Percentiles rank a stretch among this genome's conserved stretches.
phyloP scores from a whole-genome alignment of 1,139 yeast species.

The Pichia sp. region DNA sequence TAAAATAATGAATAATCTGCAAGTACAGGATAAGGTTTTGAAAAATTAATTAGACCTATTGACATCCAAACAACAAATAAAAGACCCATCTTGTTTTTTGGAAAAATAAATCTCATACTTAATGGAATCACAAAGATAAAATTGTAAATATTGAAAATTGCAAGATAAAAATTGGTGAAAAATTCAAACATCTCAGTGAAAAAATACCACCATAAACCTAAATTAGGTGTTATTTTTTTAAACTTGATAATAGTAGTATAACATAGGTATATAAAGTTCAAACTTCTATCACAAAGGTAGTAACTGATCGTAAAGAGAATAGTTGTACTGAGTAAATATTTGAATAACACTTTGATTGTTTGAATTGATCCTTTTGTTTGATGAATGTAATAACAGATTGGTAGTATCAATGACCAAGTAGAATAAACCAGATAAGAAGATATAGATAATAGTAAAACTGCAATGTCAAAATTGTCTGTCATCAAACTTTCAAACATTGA shows the following conservation, averaged over 20 bases:
- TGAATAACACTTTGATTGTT: constrained; percentile 9
- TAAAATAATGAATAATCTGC: constrained; percentile 69
- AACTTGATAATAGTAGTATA: constrained; percentile 57
- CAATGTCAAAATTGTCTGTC: constrained; percentile 34
- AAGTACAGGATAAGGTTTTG: constrained; percentile 84
- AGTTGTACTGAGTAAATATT: constrained; percentile 19
- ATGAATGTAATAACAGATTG: constrained; percentile 33
- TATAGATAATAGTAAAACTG: constrained; percentile 51
- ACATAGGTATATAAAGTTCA: constrained; percentile 52
- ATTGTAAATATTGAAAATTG: constrained; percentile 76
- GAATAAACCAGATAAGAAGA: constrained; percentile 62
- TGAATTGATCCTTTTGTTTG: constrained; percentile 2
- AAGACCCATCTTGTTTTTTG: constrained; percentile 29
- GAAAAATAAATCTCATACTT: constrained; percentile 48
- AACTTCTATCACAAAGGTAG: constrained; percentile 33
- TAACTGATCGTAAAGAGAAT: constrained; percentile 37
- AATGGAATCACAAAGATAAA: constrained; percentile 65
- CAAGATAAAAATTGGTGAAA: constrained; percentile 75
- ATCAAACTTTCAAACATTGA: constrained; percentile 45
- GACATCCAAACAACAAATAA: constrained; percentile 59
- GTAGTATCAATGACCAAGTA: constrained; percentile 50
- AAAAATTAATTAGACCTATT: constrained; percentile 59
- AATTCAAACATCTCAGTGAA: constrained; percentile 92
- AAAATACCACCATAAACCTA: constrained; percentile 98
- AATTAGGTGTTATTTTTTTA: constrained; percentile 68